Base-by-base conservation (phyloP, 164 flowering plant genomes). In the Vitis labrusca region DNA sequence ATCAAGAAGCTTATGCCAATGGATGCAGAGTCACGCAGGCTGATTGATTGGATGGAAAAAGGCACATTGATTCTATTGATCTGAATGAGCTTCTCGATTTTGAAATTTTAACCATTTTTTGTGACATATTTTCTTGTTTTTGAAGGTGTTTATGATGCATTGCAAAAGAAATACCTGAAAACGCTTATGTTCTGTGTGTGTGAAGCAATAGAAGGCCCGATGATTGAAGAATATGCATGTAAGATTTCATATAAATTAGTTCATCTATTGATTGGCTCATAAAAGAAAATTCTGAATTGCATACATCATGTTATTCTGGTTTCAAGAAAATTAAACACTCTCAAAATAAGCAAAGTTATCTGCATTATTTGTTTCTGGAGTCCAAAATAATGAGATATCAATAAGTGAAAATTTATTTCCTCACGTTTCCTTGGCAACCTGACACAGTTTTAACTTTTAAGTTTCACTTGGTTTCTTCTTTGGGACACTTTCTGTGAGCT, bases 21-120 rank as follows among this genome's bases (percentile, higher is more conserved):
- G 95, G 98, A 94, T 71, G 86, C 89, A 3, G 97, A 94, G 80
- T 92, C 98, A 12, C 87, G 97, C 29, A 86, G 97, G 72, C 80
- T 94, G 65, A 89, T 94, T 61, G 97, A 94, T 71, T 92, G 98
- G 97, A 92, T 94, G 98, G 97, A 94, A 79, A 92, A 94, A 87
- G 97, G 97, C 78, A 72, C 8, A 61, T 67, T 29, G 10, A 15
- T 59, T 64, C 23, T 48, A 13, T 50, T 32, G 3, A 63, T 55
- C 8, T 56, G 50, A 37, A 3, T 16, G 12, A 60, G 27, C 17
- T 23, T 32, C 23, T 52, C 51, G 10, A 16, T 30, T 50, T 56
- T 65, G 48, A 50, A 48, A 13, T 16, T 3, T 51, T 30, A 19
- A 30, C 54, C 59, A 57, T 3, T 30, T 23, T 60, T 61, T 44